Evolutionary conservation across 176 grass and related monocot genomes (phyloP).

Genomic region (Alloteropsis semialata): DNA sequence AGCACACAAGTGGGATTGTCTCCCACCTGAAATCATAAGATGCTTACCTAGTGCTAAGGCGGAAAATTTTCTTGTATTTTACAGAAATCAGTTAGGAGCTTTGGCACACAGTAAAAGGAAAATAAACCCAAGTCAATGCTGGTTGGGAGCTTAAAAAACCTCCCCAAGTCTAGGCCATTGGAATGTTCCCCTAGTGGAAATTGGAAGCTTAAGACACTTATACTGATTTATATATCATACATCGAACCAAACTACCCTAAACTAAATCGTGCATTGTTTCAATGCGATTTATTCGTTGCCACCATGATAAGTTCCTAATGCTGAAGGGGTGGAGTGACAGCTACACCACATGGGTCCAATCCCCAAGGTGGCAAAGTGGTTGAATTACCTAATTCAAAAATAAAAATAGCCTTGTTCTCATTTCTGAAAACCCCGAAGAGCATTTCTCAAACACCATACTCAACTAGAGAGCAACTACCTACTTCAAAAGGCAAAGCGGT

Average conservation of each 20-base stretch:
- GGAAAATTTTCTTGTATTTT: background rate
- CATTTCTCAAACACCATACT: background rate
- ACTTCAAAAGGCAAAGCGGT: background rate
- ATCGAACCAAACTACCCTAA: background rate
- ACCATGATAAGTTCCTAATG: background rate
- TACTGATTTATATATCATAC: background rate
- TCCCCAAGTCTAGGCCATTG: background rate
- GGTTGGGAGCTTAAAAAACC: background rate
- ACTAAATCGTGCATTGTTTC: background rate
- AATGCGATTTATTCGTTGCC: background rate
- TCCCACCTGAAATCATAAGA: slow-evolving; percentile 19
- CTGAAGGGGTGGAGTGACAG: background rate
- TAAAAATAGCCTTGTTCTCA: background rate
- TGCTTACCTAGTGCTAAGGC: slow-evolving; percentile 19
- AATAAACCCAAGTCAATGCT: background rate
- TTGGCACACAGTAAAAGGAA: background rate
- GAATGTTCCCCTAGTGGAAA: background rate
- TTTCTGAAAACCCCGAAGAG: background rate
- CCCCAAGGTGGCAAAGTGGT: background rate
- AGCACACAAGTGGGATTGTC: background rate
- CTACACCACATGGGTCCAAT: background rate
- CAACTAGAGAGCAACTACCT: background rate
- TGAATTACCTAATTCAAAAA: background rate
- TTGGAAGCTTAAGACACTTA: background rate
- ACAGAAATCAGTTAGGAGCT: background rate